A percentile compares a stretch with the other conserved stretches of the same genome.
Conservation (phyloP, 1,284 basidiomycete species). For the Neolentinus lepideus region DNA sequence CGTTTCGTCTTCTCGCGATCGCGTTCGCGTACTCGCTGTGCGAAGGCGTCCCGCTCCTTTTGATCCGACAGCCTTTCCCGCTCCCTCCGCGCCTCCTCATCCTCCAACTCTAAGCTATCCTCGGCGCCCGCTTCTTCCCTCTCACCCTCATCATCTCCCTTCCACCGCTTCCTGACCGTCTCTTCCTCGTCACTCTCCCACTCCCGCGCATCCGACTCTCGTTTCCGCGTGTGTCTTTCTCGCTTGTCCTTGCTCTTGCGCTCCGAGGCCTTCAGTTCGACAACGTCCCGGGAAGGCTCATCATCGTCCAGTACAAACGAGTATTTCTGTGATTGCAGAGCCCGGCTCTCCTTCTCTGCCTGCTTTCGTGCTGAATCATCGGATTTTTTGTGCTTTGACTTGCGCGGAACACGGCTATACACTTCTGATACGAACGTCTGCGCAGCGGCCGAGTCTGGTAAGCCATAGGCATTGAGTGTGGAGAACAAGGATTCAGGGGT, state of each 20-base stretch:
- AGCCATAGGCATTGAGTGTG: conserved; percentile 69
- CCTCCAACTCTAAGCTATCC: conserved; percentile 51
- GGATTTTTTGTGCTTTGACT: conserved; percentile 56
- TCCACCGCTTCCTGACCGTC: conserved; percentile 58
- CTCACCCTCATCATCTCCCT: conserved; percentile 34
- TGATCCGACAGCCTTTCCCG: conserved; percentile 75
- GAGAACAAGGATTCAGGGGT: conserved; percentile 73
- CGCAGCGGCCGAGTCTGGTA: conserved; percentile 74
- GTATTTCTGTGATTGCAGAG: conserved; percentile 70
- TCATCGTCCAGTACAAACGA: conserved; percentile 77
- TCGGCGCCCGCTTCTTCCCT: conserved; percentile 25
- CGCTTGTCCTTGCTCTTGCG: conserved; percentile 33
- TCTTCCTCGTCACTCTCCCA: conserved; percentile 91
- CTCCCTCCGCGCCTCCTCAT: conserved; percentile 67
- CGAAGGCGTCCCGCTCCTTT: conserved; percentile 88
- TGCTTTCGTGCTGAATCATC: conserved; percentile 48
- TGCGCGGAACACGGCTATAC: conserved; percentile 69
- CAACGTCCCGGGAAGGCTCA: conserved; percentile 27
- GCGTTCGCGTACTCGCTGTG: conserved; percentile 78
- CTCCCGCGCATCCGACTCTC: conserved; percentile 71
- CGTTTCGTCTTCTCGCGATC: conserved; percentile 87
- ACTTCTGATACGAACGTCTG: conserved; percentile 78
- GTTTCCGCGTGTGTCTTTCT: conserved; percentile 68
- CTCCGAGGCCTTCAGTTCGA: conserved; percentile 41
- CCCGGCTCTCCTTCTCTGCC: conserved; percentile 64